Conservation (phyloP, 1,284 basidiomycete species). For the Apiotrichum siamense region DNA sequence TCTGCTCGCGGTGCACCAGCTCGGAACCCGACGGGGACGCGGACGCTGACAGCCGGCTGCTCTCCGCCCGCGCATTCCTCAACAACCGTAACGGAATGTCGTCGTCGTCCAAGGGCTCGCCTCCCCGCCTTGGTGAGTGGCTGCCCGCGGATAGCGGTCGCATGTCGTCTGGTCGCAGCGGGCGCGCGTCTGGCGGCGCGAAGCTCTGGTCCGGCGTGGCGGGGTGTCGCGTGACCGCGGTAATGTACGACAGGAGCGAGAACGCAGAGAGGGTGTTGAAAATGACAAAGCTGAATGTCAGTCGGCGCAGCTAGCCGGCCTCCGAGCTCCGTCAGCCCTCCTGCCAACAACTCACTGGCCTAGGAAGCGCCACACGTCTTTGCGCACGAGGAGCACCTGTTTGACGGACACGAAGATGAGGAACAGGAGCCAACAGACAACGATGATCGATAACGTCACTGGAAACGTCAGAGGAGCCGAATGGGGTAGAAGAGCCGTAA, state of each 20-base stretch:
- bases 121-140: not conserved
- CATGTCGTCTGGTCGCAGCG: constrained; percentile 11
- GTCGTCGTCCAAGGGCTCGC: constrained; percentile 17
- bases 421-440: constrained; percentile 27
- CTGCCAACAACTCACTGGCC: constrained; percentile 24
- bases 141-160: not conserved
- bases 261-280: constrained; percentile 25
- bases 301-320: too few relatives aligned
- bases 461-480: not conserved
- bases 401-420: constrained; percentile 23
- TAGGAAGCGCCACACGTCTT: constrained; percentile 25
- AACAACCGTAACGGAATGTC: constrained; percentile 30
- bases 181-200: constrained; percentile 21
- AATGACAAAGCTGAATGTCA: constrained; percentile 18
- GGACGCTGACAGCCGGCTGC: too few relatives aligned
- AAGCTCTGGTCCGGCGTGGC: constrained; percentile 27
- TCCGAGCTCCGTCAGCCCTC: too few relatives aligned
- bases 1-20: constrained; percentile 6
- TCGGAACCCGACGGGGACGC: not conserved
- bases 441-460: constrained; percentile 27
- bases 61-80: constrained; percentile 11
- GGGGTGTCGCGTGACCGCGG: constrained; percentile 20
- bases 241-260: constrained; percentile 25
- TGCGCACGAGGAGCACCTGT: constrained; percentile 21
- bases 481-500: not conserved